Conservation (phyloP, 2,329 filamentous ascomycete species). For the Huntiella bhutanensis region DNA sequence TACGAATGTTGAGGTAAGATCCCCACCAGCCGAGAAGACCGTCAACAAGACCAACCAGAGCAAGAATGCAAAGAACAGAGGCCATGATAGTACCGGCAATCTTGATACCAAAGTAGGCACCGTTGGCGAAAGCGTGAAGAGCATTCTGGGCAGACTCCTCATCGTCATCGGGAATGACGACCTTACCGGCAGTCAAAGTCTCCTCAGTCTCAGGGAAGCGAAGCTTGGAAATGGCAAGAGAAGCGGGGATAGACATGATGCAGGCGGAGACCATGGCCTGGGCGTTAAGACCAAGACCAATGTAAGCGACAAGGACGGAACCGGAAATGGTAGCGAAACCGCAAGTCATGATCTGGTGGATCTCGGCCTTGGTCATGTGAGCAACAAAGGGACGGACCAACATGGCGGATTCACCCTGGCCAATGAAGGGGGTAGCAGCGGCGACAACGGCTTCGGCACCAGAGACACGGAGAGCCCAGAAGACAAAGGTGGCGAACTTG, state of each 20-base stretch:
- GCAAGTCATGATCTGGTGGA: constrained; percentile 84
- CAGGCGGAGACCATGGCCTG: constrained; percentile 79
- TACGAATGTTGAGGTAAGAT: constrained; percentile 52
- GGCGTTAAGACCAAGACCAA: constrained; percentile 62
- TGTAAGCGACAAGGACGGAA: constrained; percentile 71
- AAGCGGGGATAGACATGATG: constrained; percentile 90
- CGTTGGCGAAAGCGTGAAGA: constrained; percentile 70
- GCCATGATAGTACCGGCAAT: constrained; percentile 68
- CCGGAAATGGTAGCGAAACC: constrained; percentile 88
- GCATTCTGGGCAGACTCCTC: constrained; percentile 61
- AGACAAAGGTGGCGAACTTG: constrained; percentile 81
- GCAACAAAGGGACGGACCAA: constrained; percentile 73
- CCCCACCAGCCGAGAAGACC: constrained; percentile 73
- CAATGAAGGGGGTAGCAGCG: constrained; percentile 82
- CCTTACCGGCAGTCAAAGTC: constrained; percentile 61
- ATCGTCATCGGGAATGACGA: constrained; percentile 63
- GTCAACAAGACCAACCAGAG: constrained; percentile 54
- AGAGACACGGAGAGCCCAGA: constrained; percentile 72
- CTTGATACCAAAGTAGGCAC: constrained; percentile 71
- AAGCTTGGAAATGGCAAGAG: constrained; percentile 73
- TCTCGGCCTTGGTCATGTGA: constrained; percentile 68
- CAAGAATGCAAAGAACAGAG: constrained; percentile 68
- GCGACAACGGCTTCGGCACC: constrained; percentile 89
- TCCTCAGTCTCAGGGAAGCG: constrained; percentile 79
- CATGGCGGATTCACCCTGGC: constrained; percentile 87